Base-by-base conservation (phyloP, 2,329 filamentous ascomycete genomes). In the Ophiostoma novo-ulmi region DNA sequence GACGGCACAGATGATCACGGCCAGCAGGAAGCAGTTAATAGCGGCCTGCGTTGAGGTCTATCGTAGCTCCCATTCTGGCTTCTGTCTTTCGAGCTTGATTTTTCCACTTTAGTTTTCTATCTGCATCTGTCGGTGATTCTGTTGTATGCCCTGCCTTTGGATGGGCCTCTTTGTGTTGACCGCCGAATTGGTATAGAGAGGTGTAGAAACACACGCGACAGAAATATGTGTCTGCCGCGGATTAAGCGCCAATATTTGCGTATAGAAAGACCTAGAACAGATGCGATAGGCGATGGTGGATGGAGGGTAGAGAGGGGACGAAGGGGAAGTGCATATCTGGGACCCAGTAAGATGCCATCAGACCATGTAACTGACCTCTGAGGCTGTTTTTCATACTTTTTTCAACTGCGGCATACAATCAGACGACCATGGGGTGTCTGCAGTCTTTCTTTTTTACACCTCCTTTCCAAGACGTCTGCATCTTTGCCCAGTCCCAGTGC, bases 251-350 rank as follows among this genome's bases (percentile, higher is more conserved):
- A 58, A 22, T 14, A 7, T 7, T n/a, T 58, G n/a, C 11, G 52
- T 58, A 58, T 10, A 22, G 26, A n/a, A 58, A 26, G 52, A 22
- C 52, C 52, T 26, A 58, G 52, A 26, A 58, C 52, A 58, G 52
- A 58, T 22, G 52, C 52, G 52, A 26, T 58, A 58, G 52, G 52
- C 52, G 52, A 58, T 26, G 52, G 52, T 58, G 5, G 52, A 58
- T 26, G 52, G 52, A 13, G 52, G 22, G 52, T 13, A 13, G 52
- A 14, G 52, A 13, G n/a, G n/a, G 11, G 52, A 58, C n/a, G 8
- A 26, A 58, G 10, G 13, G 31, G 52, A 58, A 22, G 52, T 58
- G 52, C 52, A 26, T 10, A 22, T 58, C 52, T 58, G 52, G 52
- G 52, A 13, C 52, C 52, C 22, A 26, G n/a, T 26, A 3, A 26